phyloP scores from a whole-genome alignment of 257 asterid genomes.

The Penstemon davidsonii region DNA sequence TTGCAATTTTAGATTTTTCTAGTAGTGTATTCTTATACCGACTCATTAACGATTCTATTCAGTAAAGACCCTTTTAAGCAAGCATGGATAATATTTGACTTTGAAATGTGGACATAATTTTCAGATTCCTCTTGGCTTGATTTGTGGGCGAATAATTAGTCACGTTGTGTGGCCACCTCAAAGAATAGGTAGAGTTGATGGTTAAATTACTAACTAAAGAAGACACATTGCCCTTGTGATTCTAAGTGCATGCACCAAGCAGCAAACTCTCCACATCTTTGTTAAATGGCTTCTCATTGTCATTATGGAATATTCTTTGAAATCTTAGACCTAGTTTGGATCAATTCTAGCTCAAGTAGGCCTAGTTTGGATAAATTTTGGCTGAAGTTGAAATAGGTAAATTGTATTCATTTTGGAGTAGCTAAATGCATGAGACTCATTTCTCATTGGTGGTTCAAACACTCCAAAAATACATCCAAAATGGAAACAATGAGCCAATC shows the following conservation, averaged over 20 bases:
- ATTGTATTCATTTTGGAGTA: too few relatives aligned
- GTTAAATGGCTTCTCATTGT: not conserved
- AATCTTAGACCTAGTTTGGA: too few relatives aligned
- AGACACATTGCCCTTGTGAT: slow-evolving; percentile 28
- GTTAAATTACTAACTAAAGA: slow-evolving; percentile 29
- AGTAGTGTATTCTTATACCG: not conserved
- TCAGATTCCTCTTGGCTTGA: slow-evolving; percentile 89
- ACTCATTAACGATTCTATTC: not conserved
- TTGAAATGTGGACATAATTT: slow-evolving; percentile 6
- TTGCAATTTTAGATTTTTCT: too few relatives aligned
- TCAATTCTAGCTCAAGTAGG: too few relatives aligned
- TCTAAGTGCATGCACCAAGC: slow-evolving; percentile 30
- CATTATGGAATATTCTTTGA: not conserved
- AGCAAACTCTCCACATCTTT: not conserved
- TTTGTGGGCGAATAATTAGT: slow-evolving; percentile 69
- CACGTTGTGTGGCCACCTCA: slow-evolving; percentile 91
- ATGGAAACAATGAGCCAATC: too few relatives aligned
- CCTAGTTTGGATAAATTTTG: too few relatives aligned
- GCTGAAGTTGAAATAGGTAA: too few relatives aligned
- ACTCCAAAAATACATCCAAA: too few relatives aligned
- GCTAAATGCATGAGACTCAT: too few relatives aligned
- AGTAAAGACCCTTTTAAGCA: not conserved
- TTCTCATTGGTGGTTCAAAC: too few relatives aligned
- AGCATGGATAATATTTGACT: not conserved
- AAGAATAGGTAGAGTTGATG: slow-evolving; percentile 59